These are phyloP conservation scores for Botrytis squamosa DNA, from an alignment of 2,329 filamentous ascomycete species.

Conservation along the genomic window DNA sequence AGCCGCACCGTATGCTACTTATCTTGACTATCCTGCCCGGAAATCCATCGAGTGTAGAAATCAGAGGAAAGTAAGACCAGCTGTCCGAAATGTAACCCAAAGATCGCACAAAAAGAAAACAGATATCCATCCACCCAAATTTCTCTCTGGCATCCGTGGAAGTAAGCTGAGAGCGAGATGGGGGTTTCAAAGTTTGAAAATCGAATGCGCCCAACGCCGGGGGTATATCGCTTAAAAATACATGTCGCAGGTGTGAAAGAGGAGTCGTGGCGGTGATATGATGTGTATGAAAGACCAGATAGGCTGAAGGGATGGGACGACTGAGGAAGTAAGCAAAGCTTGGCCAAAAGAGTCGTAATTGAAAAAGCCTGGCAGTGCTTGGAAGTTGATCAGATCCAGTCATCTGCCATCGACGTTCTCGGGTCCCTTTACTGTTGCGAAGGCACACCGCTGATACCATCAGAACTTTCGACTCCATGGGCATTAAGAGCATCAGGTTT, in stretches of 20 bases:
- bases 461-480: neutral
- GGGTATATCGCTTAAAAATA: slow-evolving; percentile 2
- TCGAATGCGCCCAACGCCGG: neutral
- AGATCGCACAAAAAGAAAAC: neutral
- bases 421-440: neutral
- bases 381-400: neutral
- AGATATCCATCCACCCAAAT: neutral
- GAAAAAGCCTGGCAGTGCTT: neutral
- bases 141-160: too few species aligned
- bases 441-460: neutral
- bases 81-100: neutral
- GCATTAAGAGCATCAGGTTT: neutral
- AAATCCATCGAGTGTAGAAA: neutral
- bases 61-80: neutral
- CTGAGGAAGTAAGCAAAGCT: neutral
- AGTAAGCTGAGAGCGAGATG: neutral
- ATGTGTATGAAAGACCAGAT: neutral
- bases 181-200: neutral
- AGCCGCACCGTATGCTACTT: neutral
- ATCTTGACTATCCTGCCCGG: neutral
- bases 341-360: neutral
- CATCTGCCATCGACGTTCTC: neutral
- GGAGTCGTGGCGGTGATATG: neutral
- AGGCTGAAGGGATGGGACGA: too few species aligned
- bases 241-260: neutral